Conservation (phyloP, 1,139 yeast genomes). For the Magnusiomyces magnusii region DNA sequence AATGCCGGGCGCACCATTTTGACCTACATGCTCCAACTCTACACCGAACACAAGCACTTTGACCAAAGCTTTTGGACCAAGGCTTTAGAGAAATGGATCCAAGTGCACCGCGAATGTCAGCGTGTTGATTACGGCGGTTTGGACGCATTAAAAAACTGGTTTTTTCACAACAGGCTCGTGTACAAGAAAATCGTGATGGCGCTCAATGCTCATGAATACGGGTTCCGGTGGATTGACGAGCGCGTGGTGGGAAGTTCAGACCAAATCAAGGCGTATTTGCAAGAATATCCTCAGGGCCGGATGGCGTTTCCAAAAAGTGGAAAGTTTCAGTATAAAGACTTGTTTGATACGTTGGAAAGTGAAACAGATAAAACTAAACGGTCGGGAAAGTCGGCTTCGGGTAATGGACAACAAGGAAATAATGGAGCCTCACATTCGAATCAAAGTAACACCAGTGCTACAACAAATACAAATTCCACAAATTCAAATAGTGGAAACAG, state of each 20-base stretch:
- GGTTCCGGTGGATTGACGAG: background rate
- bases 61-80: background rate
- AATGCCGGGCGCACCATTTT: background rate
- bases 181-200: background rate
- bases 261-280: background rate
- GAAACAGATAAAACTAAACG: background rate
- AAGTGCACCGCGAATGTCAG: background rate
- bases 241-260: background rate
- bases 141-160: background rate
- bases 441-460: background rate
- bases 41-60: background rate
- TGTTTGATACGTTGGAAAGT: background rate
- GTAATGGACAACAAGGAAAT: background rate
- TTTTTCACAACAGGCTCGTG: background rate
- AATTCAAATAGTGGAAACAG: background rate
- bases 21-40: background rate
- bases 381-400: background rate
- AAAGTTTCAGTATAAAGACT: background rate
- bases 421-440: background rate
- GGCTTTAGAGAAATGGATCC: background rate
- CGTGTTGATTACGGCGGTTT: background rate
- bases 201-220: background rate
- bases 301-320: slow-evolving; percentile 1
- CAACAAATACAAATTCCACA: background rate
- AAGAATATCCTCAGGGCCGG: background rate